phyloP scores from a whole-genome alignment of 2,329 filamentous ascomycete species.

The Phyllosticta citribraziliensis region DNA sequence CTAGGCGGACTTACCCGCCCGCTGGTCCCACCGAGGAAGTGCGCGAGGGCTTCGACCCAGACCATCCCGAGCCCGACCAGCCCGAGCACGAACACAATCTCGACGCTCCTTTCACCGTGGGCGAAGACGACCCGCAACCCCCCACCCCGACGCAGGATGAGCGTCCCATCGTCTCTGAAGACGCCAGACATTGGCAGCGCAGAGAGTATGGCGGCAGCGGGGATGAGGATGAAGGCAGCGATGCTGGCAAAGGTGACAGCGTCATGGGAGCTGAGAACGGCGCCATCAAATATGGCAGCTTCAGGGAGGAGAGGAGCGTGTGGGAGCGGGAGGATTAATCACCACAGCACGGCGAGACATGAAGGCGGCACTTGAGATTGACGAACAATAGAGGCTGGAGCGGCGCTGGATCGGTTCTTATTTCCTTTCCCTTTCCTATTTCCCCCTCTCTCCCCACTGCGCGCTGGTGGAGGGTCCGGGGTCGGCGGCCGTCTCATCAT shows the following conservation, averaged over 20 bases:
- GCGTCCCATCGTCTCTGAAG: slow-evolving; percentile 30
- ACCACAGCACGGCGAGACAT: neutral
- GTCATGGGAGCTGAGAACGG: neutral
- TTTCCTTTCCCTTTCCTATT: neutral
- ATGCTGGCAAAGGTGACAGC: slow-evolving; percentile 17
- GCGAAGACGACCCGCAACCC: slow-evolving; percentile 30
- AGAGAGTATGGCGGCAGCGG: slow-evolving; percentile 20
- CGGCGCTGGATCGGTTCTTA: neutral
- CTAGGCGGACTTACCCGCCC: slow-evolving; percentile 38
- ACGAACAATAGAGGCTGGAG: neutral
- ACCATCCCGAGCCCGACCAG: slow-evolving; percentile 33
- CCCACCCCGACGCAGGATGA: slow-evolving; percentile 20
- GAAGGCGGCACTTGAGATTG: neutral
- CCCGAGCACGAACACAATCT: slow-evolving; percentile 36
- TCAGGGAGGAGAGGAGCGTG: slow-evolving; percentile 32
- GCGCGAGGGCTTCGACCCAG: slow-evolving; percentile 45
- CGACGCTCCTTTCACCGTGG: slow-evolving; percentile 33
- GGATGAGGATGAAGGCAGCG: neutral
- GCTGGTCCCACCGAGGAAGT: slow-evolving; percentile 41
- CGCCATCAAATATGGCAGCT: slow-evolving; percentile 27
- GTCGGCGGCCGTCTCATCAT: neutral
- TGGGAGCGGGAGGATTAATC: slow-evolving; percentile 22
- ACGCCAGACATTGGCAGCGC: slow-evolving; percentile 35
- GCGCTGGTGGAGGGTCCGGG: no score
- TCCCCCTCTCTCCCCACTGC: no score